phyloP scores from a whole-genome alignment of 495 filamentous ascomycete species.

The Aspergillus sclerotioniger region DNA sequence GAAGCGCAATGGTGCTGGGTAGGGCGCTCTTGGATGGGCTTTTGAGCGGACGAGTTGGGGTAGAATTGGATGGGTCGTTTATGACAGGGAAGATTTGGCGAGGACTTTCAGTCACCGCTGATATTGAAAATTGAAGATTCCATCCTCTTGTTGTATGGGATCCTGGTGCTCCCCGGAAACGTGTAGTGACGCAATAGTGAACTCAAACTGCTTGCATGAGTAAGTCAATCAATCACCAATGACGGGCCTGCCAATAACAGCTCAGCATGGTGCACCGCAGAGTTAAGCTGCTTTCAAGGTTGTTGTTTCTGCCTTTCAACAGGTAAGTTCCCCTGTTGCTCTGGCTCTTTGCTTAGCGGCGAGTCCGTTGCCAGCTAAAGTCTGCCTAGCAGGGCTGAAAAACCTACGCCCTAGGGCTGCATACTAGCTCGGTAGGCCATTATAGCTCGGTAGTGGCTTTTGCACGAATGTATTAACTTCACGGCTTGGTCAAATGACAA shows the following conservation, averaged over 20 bases:
- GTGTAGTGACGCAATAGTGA: neutral
- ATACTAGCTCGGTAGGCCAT: neutral
- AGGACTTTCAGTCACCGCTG: neutral
- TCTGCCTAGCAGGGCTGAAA: neutral
- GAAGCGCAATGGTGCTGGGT: neutral
- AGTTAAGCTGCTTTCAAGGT: neutral
- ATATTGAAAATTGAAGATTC: neutral
- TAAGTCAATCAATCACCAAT: too few relatives aligned
- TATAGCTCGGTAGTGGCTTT: neutral
- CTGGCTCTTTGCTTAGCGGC: neutral
- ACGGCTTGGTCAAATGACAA: neutral
- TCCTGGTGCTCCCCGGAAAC: neutral
- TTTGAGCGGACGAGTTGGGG: neutral
- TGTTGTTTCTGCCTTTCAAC: neutral
- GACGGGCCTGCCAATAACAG: neutral
- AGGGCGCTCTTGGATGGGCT: neutral
- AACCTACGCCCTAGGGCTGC: neutral
- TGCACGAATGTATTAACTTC: neutral
- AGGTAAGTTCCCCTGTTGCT: neutral
- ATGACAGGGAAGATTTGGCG: neutral
- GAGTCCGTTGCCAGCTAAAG: neutral
- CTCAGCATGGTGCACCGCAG: neutral
- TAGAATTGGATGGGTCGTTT: neutral
- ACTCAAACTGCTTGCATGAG: neutral
- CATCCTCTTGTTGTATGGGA: neutral